Evolutionary conservation across 2,329 filamentous ascomycete genomes (phyloP).

Genomic region (Mariannaea elegans): DNA sequence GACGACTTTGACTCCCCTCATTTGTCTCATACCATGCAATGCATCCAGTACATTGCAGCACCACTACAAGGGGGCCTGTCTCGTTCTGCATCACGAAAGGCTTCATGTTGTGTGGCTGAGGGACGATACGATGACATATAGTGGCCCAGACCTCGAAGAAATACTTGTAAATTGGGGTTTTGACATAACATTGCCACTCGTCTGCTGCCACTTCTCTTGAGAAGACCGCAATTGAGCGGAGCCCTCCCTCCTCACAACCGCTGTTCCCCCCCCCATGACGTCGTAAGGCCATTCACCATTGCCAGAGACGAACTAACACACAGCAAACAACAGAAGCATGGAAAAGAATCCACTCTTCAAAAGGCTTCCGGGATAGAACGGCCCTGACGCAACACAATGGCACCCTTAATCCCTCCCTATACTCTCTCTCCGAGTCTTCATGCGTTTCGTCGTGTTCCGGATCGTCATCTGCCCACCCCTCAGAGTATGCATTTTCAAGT

Average conservation of each 20-base stretch:
- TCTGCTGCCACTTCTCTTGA: background rate
- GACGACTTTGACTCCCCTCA: slow-evolving; percentile 11
- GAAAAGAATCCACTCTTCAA: no score
- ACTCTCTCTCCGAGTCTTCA: slow-evolving; percentile 4
- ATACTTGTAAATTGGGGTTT: no score
- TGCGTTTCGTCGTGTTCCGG: slow-evolving; percentile 15
- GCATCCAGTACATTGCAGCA: slow-evolving; percentile 6
- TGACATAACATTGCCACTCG: no score
- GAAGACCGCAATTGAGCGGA: background rate
- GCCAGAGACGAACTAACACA: no score
- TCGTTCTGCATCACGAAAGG: slow-evolving; percentile 15
- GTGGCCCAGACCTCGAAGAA: slow-evolving; percentile 1
- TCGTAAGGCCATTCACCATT: no score
- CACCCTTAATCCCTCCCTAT: no score
- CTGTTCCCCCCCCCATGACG: no score
- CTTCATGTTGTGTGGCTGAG: slow-evolving; percentile 21
- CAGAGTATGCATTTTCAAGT: background rate
- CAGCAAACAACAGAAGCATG: no score
- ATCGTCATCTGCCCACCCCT: slow-evolving; percentile 25
- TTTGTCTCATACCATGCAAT: slow-evolving; percentile 13
- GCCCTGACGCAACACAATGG: no score
- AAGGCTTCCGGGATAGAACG: no score
- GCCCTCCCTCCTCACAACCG: no score
- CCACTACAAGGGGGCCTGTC: slow-evolving; percentile 5
- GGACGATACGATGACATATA: background rate